phyloP scores from a whole-genome alignment of 768 basidiomycete genomes.

The Lactarius tabidus region DNA sequence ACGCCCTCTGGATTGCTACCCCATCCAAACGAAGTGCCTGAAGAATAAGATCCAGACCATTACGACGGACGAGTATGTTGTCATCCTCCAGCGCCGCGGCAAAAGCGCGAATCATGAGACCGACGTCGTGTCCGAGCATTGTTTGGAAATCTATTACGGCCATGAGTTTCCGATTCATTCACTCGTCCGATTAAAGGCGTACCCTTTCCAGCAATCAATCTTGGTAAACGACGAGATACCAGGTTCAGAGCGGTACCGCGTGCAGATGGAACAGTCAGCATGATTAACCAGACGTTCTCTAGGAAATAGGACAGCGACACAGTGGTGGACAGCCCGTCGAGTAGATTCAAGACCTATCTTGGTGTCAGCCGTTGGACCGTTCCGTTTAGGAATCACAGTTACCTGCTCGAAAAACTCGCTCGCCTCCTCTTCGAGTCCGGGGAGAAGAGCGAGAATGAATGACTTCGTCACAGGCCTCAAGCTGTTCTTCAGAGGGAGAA shows the following conservation, averaged over 20 bases:
- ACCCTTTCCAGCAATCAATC: constrained; percentile 69
- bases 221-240: constrained; percentile 75
- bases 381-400: background rate
- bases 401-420: constrained; percentile 96
- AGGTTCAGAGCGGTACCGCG: constrained; percentile 87
- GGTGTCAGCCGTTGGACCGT: background rate
- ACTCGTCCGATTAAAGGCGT: constrained; percentile 15
- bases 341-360: constrained; percentile 65
- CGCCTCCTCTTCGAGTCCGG: constrained; percentile 95
- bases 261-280: constrained; percentile 83
- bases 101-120: constrained; percentile 92
- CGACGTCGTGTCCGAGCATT: constrained; percentile 81
- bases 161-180: background rate
- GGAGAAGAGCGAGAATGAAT: constrained; percentile 87
- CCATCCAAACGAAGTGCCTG: constrained; percentile 75
- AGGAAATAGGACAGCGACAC: constrained; percentile 89
- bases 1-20: constrained; percentile 60
- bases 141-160: constrained; percentile 50
- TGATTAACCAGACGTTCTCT: constrained; percentile 91
- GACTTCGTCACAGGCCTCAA: constrained; percentile 92
- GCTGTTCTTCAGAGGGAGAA: constrained; percentile 75
- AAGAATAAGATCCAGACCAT: constrained; percentile 78
- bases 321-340: constrained; percentile 79
- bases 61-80: constrained; percentile 84
- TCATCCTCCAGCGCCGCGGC: constrained; percentile 90